These are phyloP conservation scores for Furculomyces boomerangus DNA, from an alignment of 371 early-diverging fungal species.

Conservation along the genomic window DNA sequence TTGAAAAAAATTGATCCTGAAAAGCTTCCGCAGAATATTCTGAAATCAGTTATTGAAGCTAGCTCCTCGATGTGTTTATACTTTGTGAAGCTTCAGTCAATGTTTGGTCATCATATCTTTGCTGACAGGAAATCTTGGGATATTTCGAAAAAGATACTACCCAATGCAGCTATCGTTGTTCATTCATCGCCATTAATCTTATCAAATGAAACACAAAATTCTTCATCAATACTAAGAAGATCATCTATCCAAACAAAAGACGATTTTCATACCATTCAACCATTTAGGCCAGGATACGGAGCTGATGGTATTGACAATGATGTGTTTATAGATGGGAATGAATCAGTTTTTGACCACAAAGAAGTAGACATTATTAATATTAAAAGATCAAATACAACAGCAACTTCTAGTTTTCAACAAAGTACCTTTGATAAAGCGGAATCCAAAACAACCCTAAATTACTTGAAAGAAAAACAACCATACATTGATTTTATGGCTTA, in stretches of 20 bases:
- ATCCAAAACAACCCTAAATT: neutral
- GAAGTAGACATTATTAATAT: neutral
- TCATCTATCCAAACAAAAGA: too few species aligned
- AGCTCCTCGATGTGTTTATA: conserved; percentile 10
- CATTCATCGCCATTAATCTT: neutral
- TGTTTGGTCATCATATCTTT: conserved; percentile 17
- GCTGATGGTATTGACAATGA: too few species aligned
- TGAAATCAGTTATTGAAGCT: conserved; percentile 8
- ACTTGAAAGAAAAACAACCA: neutral
- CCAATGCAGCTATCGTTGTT: conserved; percentile 15
- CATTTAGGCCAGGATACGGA: too few species aligned
- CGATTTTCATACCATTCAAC: too few species aligned
- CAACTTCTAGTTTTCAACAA: neutral
- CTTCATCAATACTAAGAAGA: neutral
- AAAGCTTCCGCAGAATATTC: conserved; percentile 10
- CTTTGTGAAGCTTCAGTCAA: conserved; percentile 14
- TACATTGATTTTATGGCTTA: conserved; percentile 1
- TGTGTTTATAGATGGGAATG: too few species aligned
- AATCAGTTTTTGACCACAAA: too few species aligned
- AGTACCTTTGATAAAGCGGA: neutral
- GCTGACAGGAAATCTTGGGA: conserved; percentile 20
- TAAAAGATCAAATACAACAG: neutral
- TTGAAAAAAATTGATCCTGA: conserved; percentile 7
- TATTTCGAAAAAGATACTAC: conserved; percentile 13
- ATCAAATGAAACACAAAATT: neutral